Base-by-base conservation (phyloP, 2,329 filamentous ascomycete species). In the Ceratocystis colombiana region DNA sequence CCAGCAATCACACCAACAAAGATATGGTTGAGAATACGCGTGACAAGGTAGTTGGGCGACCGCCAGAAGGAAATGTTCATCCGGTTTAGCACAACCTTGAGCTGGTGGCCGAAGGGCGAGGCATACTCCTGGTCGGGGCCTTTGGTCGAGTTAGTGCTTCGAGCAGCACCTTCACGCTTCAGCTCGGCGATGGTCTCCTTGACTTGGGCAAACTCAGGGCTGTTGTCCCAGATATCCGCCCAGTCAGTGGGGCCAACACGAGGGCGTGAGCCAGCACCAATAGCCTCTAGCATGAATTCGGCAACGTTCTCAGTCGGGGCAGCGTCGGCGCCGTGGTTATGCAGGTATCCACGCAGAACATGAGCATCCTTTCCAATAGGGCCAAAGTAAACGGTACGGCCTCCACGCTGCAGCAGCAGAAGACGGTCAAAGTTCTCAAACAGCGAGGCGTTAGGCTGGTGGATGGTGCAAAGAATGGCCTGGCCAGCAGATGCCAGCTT, bases 341-440 rank as follows among this genome's bases (percentile, higher is more conserved):
- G 76, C 41, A 86, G 79, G 69, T 87, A 87, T 22, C 82, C 80
- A 48, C 90, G 83, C n/a, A 96, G 77, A 22, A 85, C 78, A 41
- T 79, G 77, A 0, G 89, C 89, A 67, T 94, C 89, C 64, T 84
- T 80, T 62, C 90, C 90, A 55, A 96, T 88, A 67, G 92, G 86
- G 22, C 90, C 90, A 72, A 94, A 93, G 77, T 96, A 96, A 62
- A 95, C 89, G 61, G 88, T 89, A 65, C 86, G 82, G 3, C 90
- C 90, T 68, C 90, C 90, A 50, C 83, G 82, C 75, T 93, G 85
- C 1, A 96, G 80, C 2, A 96, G 80, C 4, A 96, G 78, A 1
- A 96, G 80, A 12, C 90, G 83, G 73, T 96, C 90, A 70, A 96
- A 96, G 74, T 91, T 88, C 74, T 94, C 89, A 71, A 96, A 96